Base-by-base conservation (phyloP, 805 yeast genomes). In the Yamadazyma paraphyllophila region DNA sequence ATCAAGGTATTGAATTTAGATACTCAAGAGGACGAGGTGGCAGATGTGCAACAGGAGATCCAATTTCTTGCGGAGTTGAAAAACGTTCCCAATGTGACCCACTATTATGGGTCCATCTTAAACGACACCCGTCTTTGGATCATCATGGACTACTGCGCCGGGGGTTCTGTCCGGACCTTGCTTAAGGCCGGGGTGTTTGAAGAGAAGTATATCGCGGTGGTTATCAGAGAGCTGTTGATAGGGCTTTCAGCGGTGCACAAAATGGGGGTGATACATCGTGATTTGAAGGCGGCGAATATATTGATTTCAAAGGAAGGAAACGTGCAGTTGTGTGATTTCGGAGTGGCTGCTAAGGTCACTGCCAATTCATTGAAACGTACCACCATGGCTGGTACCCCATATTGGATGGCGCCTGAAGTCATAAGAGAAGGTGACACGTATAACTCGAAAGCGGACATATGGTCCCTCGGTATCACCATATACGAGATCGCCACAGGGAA, bases 331-430 rank as follows among this genome's bases (percentile, higher is more conserved):
- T 92, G 98, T 74, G 99, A 94, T 65, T 94, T 94, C 67, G 99
- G 99, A 27, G 99, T 95, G 16, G 99, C 99, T 0, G 97, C 97
- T 1, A 92, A 89, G 61, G 71, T 91, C 36, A 81, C 95, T 2
- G 76, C 91, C 31, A 77, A 83, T 32, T 80, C 82, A 14, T 63
- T 83, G 38, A 88, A 90, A 61, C 75, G 99, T 56, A 87, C 92
- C 30, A 94, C 99, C 0, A 90, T 95, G 81, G 98, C 96, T 0
- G 96, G 96, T 7, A 87, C 96, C 0, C 95, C 95, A 0, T 94
- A 90, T 61, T 94, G 99, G 99, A 94, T 94, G 99, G 97, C 99
- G 0, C 99, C 99, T 0, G 99, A 92, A 63, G 99, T 92, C 27
- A 92, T 92, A 33, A 78, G 88, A 68, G 97, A 92, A 63, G 96